Evolutionary conservation across 1,139 yeast genomes (phyloP).

Genomic region (Candida smagusa): DNA sequence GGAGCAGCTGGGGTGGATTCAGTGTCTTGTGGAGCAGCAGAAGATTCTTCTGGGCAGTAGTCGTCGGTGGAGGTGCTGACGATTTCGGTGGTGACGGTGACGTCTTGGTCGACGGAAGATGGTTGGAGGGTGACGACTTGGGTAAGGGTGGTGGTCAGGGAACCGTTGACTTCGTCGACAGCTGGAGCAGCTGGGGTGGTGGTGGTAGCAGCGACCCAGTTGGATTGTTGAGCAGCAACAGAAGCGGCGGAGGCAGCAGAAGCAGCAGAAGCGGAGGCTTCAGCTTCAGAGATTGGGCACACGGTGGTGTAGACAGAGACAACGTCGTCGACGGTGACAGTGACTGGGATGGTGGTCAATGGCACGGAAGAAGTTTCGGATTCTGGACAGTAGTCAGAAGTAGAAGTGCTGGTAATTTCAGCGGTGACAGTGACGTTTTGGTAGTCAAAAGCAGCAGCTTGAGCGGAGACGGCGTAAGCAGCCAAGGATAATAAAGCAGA

Average conservation of each 20-base stretch:
- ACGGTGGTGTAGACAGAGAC: slow-evolving; percentile 19
- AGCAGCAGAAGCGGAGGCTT: slow-evolving; percentile 5
- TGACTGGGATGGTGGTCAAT: slow-evolving; percentile 10
- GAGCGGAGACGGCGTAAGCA: slow-evolving; percentile 11
- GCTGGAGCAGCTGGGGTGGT: slow-evolving; percentile 10
- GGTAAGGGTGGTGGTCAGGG: slow-evolving; percentile 3
- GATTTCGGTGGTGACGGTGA: slow-evolving; percentile 3
- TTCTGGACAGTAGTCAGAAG: slow-evolving; percentile 15
- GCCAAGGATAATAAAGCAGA: slow-evolving; percentile 11
- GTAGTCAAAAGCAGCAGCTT: slow-evolving; percentile 1
- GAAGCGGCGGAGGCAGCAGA: slow-evolving; percentile 7
- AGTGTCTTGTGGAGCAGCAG: slow-evolving; percentile 4
- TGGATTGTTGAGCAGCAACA: slow-evolving; percentile 1
- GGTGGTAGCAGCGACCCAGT: slow-evolving; percentile 6
- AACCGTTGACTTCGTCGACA: slow-evolving; percentile 3
- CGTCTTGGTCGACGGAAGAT: slow-evolving; percentile 2
- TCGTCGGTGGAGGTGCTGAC: slow-evolving; percentile 4
- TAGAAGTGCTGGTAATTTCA: slow-evolving; percentile 4
- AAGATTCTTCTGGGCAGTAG: slow-evolving; percentile 3
- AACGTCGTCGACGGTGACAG: slow-evolving; percentile 15
- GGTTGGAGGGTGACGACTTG: not conserved
- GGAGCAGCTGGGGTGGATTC: slow-evolving; percentile 5
- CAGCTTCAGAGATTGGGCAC: slow-evolving; percentile 16
- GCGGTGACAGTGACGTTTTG: slow-evolving; percentile 6
- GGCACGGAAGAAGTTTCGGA: slow-evolving; percentile 6